Conservation (phyloP, 805 yeast species). For the Ogataea angusta region DNA sequence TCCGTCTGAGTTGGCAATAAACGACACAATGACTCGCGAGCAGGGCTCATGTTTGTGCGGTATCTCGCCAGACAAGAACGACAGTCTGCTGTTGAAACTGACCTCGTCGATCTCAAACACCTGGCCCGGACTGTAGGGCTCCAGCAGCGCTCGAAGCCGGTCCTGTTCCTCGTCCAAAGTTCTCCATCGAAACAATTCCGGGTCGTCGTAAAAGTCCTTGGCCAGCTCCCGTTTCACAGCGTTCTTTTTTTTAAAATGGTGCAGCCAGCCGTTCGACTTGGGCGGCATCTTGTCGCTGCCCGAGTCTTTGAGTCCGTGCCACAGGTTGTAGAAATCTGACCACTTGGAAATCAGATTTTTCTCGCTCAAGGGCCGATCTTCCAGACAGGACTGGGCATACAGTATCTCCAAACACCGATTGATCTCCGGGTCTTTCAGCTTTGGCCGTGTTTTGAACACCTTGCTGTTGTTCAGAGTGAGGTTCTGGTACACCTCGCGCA, state of each 20-base stretch:
- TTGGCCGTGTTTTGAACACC: slow-evolving; percentile 33
- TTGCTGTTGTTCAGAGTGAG: slow-evolving; percentile 27
- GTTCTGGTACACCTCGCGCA: slow-evolving; percentile 30
- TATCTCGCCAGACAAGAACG: slow-evolving; percentile 10
- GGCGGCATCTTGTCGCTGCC: slow-evolving; percentile 11
- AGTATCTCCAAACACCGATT: slow-evolving; percentile 36
- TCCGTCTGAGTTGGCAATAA: slow-evolving; percentile 32
- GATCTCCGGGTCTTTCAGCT: slow-evolving; percentile 31
- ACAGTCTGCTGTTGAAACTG: slow-evolving; percentile 22
- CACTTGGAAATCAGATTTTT: slow-evolving; percentile 32
- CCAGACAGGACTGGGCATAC: slow-evolving; percentile 36
- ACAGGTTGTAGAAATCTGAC: slow-evolving; percentile 24
- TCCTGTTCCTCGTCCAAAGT: slow-evolving; percentile 24
- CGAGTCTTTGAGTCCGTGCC: slow-evolving; percentile 12
- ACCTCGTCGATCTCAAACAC: slow-evolving; percentile 39
- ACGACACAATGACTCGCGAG: slow-evolving; percentile 25
- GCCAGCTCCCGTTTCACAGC: slow-evolving; percentile 29
- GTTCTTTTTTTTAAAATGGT: slow-evolving; percentile 36
- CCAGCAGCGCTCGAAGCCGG: slow-evolving; percentile 21
- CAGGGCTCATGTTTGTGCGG: slow-evolving; percentile 8
- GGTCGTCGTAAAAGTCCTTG: slow-evolving; percentile 21
- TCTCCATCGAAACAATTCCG: slow-evolving; percentile 14
- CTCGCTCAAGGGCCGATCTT: slow-evolving; percentile 29
- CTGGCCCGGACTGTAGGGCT: slow-evolving; percentile 21
- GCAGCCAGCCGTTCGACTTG: slow-evolving; percentile 41